A percentile compares a stretch with the other conserved stretches of the same genome.
Conservation (phyloP, 305 asterid species). For the Ilex paraguariensis region DNA sequence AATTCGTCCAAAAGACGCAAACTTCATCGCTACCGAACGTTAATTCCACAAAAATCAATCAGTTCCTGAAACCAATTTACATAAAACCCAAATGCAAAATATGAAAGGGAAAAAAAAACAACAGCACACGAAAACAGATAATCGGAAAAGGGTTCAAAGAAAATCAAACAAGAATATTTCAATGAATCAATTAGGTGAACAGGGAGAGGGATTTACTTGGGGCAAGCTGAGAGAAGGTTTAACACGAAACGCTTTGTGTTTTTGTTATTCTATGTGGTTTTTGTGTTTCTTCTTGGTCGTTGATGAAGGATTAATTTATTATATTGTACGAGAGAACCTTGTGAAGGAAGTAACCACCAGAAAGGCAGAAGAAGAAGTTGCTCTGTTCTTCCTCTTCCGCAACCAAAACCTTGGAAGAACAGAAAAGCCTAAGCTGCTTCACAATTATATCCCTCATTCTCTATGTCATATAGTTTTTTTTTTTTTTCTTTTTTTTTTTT, state of each 20-base stretch:
- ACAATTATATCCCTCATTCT: too few relatives aligned
- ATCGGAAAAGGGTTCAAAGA: not conserved
- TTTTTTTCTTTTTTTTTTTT: not conserved
- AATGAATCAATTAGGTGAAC: conserved; percentile 7
- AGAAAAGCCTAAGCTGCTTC: conserved; percentile 8
- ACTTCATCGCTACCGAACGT: conserved; percentile 1
- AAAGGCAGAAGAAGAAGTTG: conserved; percentile 3
- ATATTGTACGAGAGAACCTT: conserved; percentile 8
- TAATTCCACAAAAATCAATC: not conserved
- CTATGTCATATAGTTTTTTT: too few relatives aligned
- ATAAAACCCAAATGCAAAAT: not conserved
- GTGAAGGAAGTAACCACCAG: conserved; percentile 18
- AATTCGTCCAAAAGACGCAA: conserved; percentile 10
- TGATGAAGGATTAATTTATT: not conserved
- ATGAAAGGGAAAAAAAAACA: not conserved
- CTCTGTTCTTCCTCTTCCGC: conserved; percentile 3
- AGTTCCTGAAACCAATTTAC: not conserved
- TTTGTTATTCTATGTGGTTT: not conserved
- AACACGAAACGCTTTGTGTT: conserved; percentile 13
- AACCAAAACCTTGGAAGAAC: conserved; percentile 9
- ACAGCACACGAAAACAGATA: not conserved
- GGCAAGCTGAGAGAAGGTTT: conserved; percentile 12
- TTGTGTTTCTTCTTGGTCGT: not conserved
- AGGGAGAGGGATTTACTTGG: conserved; percentile 12
- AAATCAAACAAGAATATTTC: not conserved